These are phyloP conservation scores for Aphanomyces invadans DNA, from an alignment of 352 stramenopile genomes.

Conservation along the genomic window DNA sequence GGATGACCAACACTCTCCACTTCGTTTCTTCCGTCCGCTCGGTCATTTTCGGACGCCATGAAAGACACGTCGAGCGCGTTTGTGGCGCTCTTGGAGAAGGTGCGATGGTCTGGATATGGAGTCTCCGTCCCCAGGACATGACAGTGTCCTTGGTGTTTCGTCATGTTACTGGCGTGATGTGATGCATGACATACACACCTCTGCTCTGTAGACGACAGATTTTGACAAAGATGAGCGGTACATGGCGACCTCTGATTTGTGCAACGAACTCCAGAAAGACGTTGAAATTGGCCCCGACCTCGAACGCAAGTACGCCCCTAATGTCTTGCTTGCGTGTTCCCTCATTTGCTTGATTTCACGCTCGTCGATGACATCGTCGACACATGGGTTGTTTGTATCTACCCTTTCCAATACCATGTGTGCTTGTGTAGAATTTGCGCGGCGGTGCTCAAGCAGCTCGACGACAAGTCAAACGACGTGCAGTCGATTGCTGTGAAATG, in stretches of 20 bases:
- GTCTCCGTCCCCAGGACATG: too few species aligned
- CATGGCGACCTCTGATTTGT: conserved; percentile 99
- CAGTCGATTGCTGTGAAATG: conserved; percentile 91
- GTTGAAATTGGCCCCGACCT: conserved; percentile 78
- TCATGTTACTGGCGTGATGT: too few species aligned
- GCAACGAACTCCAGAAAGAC: conserved; percentile 92
- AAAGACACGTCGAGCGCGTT: not conserved
- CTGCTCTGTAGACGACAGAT: conserved; percentile 18
- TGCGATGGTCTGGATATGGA: too few species aligned
- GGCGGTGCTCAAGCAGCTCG: conserved; percentile 93
- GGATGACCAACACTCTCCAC: conserved; percentile 9
- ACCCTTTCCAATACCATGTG: not conserved
- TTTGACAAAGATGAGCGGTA: conserved; percentile 98
- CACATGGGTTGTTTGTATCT: too few species aligned
- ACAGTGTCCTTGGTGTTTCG: too few species aligned
- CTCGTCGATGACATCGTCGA: too few species aligned
- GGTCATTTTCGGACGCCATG: not conserved
- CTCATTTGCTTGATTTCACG: too few species aligned
- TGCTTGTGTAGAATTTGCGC: conserved; percentile 83
- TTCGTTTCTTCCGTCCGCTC: not conserved
- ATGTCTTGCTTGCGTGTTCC: not conserved
- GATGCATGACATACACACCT: not conserved
- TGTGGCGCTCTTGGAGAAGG: conserved; percentile 22
- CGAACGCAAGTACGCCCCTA: conserved; percentile 75
- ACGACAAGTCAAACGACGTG: conserved; percentile 99